Evolutionary conservation across 441 rosid species (phyloP).

Genomic region (Erodium chrysanthum): DNA sequence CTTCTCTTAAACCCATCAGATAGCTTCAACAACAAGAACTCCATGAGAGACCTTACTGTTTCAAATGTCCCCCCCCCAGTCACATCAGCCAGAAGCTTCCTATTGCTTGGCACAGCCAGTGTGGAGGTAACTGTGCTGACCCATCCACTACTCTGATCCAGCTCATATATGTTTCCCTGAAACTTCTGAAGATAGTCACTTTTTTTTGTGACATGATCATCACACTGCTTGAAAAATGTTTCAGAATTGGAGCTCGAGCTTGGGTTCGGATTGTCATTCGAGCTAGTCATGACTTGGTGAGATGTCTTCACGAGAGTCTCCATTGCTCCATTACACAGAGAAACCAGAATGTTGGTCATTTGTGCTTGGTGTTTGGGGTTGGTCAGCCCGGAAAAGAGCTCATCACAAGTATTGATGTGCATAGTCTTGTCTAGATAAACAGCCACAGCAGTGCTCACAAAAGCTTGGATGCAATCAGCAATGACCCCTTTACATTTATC

Average conservation of each 20-base stretch:
- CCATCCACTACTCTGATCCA: conserved; percentile 32
- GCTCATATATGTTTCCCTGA: conserved; percentile 12
- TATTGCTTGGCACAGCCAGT: conserved; percentile 51
- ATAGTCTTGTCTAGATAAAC: conserved; percentile 69
- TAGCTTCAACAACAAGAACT: conserved; percentile 39
- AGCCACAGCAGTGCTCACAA: conserved; percentile 68
- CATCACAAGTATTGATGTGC: conserved; percentile 50
- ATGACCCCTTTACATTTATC: conserved; percentile 40
- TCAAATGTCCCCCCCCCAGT: conserved; percentile 57
- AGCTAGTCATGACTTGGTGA: conserved; percentile 33
- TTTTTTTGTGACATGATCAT: background rate
- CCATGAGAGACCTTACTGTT: conserved; percentile 55
- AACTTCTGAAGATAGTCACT: background rate
- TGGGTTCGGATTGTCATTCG: conserved; percentile 14
- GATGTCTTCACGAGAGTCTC: conserved; percentile 65
- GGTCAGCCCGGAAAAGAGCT: conserved; percentile 57
- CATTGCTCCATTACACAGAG: conserved; percentile 45
- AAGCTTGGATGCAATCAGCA: conserved; percentile 59
- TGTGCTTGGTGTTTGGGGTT: conserved; percentile 50
- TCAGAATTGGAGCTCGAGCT: background rate
- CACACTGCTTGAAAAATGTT: conserved; percentile 15
- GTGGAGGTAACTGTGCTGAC: conserved; percentile 42
- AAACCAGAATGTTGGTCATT: conserved; percentile 39
- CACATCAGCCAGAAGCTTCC: conserved; percentile 52
- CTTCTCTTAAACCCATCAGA: conserved; percentile 31